These are phyloP conservation scores for Neoboletus magnificus DNA, from an alignment of 768 basidiomycete species.

Conservation along the genomic window DNA sequence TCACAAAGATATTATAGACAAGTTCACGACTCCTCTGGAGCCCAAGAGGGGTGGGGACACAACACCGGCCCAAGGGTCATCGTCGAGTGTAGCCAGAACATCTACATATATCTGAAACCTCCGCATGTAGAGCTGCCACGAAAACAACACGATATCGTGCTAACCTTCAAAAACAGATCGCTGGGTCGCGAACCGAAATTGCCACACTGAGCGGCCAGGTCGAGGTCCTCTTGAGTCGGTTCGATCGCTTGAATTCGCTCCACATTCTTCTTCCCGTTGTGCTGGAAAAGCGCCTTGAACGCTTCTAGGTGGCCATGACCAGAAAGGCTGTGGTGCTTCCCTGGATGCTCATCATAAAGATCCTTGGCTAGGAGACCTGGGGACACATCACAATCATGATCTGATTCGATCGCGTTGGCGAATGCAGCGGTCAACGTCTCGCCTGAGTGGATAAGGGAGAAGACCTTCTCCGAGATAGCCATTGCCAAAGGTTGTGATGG, in stretches of 20 bases:
- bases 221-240: constrained; percentile 41
- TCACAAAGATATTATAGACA: constrained; percentile 56
- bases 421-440: constrained; percentile 43
- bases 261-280: constrained; percentile 15
- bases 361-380: constrained; percentile 38
- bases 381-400: constrained; percentile 14
- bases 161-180: constrained; percentile 59
- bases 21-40: constrained; percentile 57
- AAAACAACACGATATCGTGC: constrained; percentile 11
- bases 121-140: background rate
- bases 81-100: constrained; percentile 54
- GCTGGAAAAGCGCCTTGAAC: constrained; percentile 19
- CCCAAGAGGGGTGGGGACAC: constrained; percentile 64
- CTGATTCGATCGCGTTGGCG: constrained; percentile 32
- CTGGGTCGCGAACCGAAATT: constrained; percentile 52
- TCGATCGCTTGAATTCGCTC: constrained; percentile 21
- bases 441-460: constrained; percentile 30
- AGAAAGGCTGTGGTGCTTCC: constrained; percentile 25
- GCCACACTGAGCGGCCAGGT: constrained; percentile 47
- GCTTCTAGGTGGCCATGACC: constrained; percentile 14
- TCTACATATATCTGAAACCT: constrained; percentile 54
- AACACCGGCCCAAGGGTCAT: constrained; percentile 52
- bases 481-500: constrained; percentile 13
- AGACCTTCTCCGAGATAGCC: constrained; percentile 30
- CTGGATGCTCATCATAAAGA: constrained; percentile 34